Evolutionary conservation across 257 asterid genomes (phyloP).

Genomic region (Verbena officinalis): DNA sequence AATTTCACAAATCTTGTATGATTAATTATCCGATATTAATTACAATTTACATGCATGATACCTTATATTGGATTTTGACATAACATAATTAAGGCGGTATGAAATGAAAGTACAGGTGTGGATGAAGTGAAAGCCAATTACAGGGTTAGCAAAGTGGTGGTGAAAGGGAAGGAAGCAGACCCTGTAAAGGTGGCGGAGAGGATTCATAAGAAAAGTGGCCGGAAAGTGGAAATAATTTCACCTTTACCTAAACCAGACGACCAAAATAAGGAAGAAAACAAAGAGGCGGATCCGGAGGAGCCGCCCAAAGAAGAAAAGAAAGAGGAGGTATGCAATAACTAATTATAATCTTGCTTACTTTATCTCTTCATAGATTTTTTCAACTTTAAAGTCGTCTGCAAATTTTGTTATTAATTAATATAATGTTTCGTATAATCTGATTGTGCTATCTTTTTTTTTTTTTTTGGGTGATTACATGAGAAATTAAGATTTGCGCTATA

Average conservation of each 20-base stretch:
- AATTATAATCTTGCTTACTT: no score
- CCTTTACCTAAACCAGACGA: constrained; percentile 46
- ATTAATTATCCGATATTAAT: no score
- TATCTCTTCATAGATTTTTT: no score
- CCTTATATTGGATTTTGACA: not conserved
- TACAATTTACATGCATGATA: not conserved
- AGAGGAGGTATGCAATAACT: constrained; percentile 32
- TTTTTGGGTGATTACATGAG: no score
- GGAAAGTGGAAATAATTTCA: constrained; percentile 52
- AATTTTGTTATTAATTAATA: no score
- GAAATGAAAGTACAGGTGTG: constrained; percentile 39
- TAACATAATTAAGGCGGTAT: not conserved
- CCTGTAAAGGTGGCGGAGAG: constrained; percentile 53
- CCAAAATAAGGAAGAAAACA: constrained; percentile 27
- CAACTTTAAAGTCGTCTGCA: no score
- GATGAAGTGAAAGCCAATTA: constrained; percentile 47
- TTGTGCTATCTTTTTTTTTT: no score
- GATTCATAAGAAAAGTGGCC: constrained; percentile 49
- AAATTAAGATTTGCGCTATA: no score
- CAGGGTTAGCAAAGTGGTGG: constrained; percentile 56
- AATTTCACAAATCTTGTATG: no score
- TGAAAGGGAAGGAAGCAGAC: constrained; percentile 56
- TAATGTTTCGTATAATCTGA: no score
- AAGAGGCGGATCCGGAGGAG: no score
- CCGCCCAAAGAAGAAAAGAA: constrained; percentile 47